Evolutionary conservation across 768 basidiomycete species (phyloP), one percentile per base, ranked within the genome.

Genomic region (Tephrocybe sp.): DNA sequence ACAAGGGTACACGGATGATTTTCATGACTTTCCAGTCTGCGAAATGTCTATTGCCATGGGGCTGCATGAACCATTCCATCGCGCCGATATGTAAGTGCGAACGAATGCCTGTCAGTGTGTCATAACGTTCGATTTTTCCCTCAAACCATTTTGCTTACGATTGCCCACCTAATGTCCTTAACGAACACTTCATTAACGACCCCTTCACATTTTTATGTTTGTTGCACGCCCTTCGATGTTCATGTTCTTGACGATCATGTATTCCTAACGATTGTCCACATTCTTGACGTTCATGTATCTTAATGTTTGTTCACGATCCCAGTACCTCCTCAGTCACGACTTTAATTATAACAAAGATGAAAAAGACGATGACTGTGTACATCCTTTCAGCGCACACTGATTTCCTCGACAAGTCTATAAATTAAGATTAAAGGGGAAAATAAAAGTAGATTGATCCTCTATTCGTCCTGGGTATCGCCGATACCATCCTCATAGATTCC

Each of bases 41-140:
- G 55, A 53, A 39, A 56, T 56, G 55, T 53, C 55, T 13, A 50
- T 56, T 43, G 55, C 55, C 27, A 56, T 56, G 55, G 55, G 55
- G 13, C 25, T 56, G 21, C 55, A 56, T 42, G 21, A 21, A 7
- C 21, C 23, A 22, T 3, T 2, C n/a, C 43, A 15, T 13, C n/a
- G 38, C 30, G 16, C 13, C 33, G 22, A 45, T 27, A n/a, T 34
- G 9, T 34, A 34, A 34, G 4, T 30, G 29, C 12, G 29, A 12
- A 7, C 29, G 6, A 12, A 12, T 30, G 7, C 12, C 7, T 30
- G 6, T 30, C 12, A 6, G 7, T 30, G 29, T 30, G 15, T 34
- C 33, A 4, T 34, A 4, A 15, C 33, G 11, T 10, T 10, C 33
- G 33, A 34, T 34, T n/a, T n/a, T n/a, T n/a, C n/a, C n/a, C n/a